Evolutionary conservation across 2,329 filamentous ascomycete species (phyloP), one percentile per base, ranked within the genome.

Genomic region (Ramularia collo-cygni): DNA sequence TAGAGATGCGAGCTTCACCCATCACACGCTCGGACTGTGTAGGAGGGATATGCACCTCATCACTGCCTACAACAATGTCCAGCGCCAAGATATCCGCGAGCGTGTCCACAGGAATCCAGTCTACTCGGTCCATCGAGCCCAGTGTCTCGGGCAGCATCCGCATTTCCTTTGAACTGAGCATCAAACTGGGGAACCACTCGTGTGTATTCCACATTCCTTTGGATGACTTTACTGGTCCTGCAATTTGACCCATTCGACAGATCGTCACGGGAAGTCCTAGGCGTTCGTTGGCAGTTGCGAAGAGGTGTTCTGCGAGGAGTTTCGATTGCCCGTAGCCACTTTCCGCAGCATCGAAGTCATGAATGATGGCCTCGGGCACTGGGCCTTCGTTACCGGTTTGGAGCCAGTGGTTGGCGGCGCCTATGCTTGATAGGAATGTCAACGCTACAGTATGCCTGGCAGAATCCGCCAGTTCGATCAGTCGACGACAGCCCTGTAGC

Each of bases 81-180:
- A 24, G 6, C 6, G 21, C 21, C 21, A 24, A 10, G 10, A 24
- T 24, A 33, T 58, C 50, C 2, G 61, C 59, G 2, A 67, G 51
- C 0, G 61, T 24, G 30, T 71, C 67, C 10, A 66, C 57, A 0
- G 68, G 67, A 2, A 71, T 42, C 67, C 67, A 71, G 38, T 69
- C 63, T 4, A 71, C 50, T 2, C 44, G 42, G 10, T 28, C 42
- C n/a, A 63, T 46, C 1, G 46, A 12, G 2, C 61, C 64, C 2
- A 71, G 45, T 8, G 50, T 43, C 2, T 55, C 50, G 1, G 69
- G 68, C 1, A 71, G 27, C 6, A 52, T 53, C 0, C 59, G 55
- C 4, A 68, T 42, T n/a, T 61, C 49, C 4, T 57, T 47, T 0
- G 64, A 66, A 37, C 61, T 65, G 2, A 60, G 37, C 2, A 70